A percentile compares a stretch with the other conserved stretches of the same genome.
These are phyloP conservation scores for Sequoiadendron giganteum DNA, from an alignment of 75 land plant species.

Conservation along the genomic window DNA sequence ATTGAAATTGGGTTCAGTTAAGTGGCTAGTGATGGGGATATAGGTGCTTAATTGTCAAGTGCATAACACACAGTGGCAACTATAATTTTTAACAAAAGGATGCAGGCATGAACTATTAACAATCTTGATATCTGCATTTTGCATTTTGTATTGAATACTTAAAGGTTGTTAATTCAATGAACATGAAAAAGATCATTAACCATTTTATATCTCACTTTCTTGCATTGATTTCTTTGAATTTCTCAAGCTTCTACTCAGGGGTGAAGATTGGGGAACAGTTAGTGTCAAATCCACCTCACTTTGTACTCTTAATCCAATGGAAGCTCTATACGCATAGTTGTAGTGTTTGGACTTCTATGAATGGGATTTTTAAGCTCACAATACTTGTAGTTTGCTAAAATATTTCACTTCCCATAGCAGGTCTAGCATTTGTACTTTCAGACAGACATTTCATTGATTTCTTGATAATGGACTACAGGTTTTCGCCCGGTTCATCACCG, in stretches of 20 bases:
- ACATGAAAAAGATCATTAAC: neutral
- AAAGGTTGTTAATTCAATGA: neutral
- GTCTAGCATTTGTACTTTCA: neutral
- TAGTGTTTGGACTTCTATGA: neutral
- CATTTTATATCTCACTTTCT: neutral
- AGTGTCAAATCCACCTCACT: neutral
- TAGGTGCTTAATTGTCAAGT: neutral
- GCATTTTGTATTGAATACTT: neutral
- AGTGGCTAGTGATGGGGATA: neutral
- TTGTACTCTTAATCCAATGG: neutral
- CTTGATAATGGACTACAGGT: constrained; percentile 8
- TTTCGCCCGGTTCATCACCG: neutral
- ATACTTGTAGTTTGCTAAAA: neutral
- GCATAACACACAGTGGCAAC: neutral
- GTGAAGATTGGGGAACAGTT: neutral
- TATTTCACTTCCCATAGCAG: neutral
- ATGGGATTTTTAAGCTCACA: neutral
- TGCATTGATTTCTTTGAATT: neutral
- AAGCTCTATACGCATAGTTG: neutral
- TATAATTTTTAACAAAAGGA: neutral
- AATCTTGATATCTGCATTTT: neutral
- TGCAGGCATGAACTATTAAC: neutral
- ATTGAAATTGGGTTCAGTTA: neutral
- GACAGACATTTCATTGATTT: neutral
- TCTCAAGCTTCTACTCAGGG: neutral